These are phyloP conservation scores for Spiraea crenata DNA, from an alignment of 331 rosid species.

Conservation along the genomic window DNA sequence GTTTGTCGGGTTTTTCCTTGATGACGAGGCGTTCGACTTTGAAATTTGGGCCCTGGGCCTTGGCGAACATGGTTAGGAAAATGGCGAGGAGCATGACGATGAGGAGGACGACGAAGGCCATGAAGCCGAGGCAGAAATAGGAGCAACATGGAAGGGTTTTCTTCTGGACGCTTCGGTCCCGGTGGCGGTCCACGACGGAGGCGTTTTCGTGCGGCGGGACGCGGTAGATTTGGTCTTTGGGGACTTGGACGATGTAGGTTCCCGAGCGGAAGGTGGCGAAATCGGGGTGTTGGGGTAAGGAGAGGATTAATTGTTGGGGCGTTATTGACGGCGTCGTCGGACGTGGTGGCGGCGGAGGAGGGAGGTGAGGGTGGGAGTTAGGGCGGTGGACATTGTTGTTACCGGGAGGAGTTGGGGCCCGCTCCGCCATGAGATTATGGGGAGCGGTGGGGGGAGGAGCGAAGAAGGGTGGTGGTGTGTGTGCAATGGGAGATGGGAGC, in stretches of 20 bases:
- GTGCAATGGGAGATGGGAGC: conserved; percentile 1
- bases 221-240: conserved; percentile 54
- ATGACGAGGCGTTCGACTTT: conserved; percentile 22
- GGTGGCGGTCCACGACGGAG: conserved; percentile 31
- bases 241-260: conserved; percentile 47
- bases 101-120: conserved; percentile 5
- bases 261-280: conserved; percentile 13
- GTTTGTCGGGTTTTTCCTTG: not conserved
- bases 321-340: not conserved
- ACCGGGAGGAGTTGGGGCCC: conserved; percentile 10
- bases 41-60: conserved; percentile 36
- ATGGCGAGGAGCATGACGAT: conserved; percentile 15
- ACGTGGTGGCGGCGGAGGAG: not conserved
- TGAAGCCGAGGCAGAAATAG: conserved; percentile 13
- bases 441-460: conserved; percentile 25
- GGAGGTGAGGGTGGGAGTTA: not conserved
- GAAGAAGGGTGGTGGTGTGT: conserved; percentile 11
- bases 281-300: not conserved
- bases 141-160: conserved; percentile 15
- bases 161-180: not conserved
- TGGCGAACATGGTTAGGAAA: conserved; percentile 17
- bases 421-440: conserved; percentile 48
- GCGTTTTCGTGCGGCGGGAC: conserved; percentile 41
- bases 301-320: not conserved
- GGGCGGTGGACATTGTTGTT: not conserved